A percentile compares a stretch with the other conserved stretches of the same genome.
Conservation (phyloP, 2,329 filamentous ascomycete species). For the Rutstroemia sp. region DNA sequence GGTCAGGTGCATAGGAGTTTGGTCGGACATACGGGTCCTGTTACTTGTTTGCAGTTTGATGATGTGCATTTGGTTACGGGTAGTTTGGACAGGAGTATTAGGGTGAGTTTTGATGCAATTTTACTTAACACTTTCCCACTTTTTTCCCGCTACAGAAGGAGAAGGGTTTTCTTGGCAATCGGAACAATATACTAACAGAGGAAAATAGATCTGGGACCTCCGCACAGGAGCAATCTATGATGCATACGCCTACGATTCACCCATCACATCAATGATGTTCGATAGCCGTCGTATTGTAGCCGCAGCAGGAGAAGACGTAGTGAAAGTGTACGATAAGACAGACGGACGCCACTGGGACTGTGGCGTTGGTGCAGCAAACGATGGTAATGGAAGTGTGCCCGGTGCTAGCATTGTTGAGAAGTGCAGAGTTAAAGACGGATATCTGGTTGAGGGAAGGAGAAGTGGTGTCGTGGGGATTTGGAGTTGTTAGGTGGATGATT, state of each 20-base stretch:
- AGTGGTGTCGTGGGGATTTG: slow-evolving; percentile 88
- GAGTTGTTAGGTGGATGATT: slow-evolving; percentile 51
- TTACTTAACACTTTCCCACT: background rate
- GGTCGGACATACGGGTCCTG: slow-evolving; percentile 89
- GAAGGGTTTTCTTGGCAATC: no score
- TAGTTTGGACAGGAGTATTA: slow-evolving; percentile 83
- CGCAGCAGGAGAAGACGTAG: slow-evolving; percentile 85
- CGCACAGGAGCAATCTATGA: slow-evolving; percentile 93
- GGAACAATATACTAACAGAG: no score
- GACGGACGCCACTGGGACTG: slow-evolving; percentile 96
- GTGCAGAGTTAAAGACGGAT: slow-evolving; percentile 88
- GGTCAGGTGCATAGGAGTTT: slow-evolving; percentile 95
- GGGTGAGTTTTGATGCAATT: slow-evolving; percentile 53
- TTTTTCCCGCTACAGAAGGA: no score
- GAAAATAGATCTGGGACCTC: slow-evolving; percentile 89
- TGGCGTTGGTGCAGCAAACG: slow-evolving; percentile 66
- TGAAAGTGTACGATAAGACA: slow-evolving; percentile 97
- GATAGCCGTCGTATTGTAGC: slow-evolving; percentile 82
- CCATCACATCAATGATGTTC: slow-evolving; percentile 96
- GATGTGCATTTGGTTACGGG: slow-evolving; percentile 92
- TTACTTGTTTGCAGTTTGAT: slow-evolving; percentile 93
- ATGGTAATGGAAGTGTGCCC: slow-evolving; percentile 31
- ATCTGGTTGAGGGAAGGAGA: slow-evolving; percentile 80
- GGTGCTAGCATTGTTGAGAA: slow-evolving; percentile 68
- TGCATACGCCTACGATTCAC: slow-evolving; percentile 88